These are phyloP conservation scores for Blastosporella zonata DNA, from an alignment of 1,284 basidiomycete species.

Conservation along the genomic window DNA sequence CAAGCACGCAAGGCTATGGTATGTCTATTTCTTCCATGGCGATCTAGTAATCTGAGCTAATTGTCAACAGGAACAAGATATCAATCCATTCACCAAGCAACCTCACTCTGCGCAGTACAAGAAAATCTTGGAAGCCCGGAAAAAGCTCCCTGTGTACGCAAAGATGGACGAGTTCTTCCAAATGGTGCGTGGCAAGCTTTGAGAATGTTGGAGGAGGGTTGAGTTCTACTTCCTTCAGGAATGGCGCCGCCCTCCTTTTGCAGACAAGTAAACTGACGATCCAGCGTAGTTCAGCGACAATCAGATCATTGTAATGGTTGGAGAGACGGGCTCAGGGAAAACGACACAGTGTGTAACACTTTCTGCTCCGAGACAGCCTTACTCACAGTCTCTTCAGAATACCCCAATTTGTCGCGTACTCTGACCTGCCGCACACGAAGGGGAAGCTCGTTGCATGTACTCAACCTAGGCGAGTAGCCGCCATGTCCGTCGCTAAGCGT, in stretches of 20 bases:
- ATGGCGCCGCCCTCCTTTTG: slow-evolving; percentile 29
- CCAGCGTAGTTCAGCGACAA: slow-evolving; percentile 70
- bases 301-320: slow-evolving; percentile 95
- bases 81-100: slow-evolving; percentile 86
- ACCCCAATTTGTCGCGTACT: slow-evolving; percentile 94
- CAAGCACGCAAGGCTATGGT: slow-evolving; percentile 78
- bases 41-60: neutral
- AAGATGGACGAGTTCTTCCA: slow-evolving; percentile 93
- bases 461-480: slow-evolving; percentile 94
- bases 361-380: slow-evolving; percentile 6
- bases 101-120: slow-evolving; percentile 81
- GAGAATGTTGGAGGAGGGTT: slow-evolving; percentile 32
- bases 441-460: slow-evolving; percentile 96
- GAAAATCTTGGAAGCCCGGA: slow-evolving; percentile 83
- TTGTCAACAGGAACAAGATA: slow-evolving; percentile 65
- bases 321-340: slow-evolving; percentile 98
- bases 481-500: slow-evolving; percentile 98
- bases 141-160: slow-evolving; percentile 87
- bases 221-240: slow-evolving; percentile 37
- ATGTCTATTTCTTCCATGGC: slow-evolving; percentile 23
- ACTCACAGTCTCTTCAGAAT: slow-evolving; percentile 50
- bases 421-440: slow-evolving; percentile 86
- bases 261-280: slow-evolving; percentile 31
- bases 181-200: slow-evolving; percentile 53
- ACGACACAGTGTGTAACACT: slow-evolving; percentile 80